Conservation (phyloP, 805 yeast genomes). For the Tetrapisispora fleetii region DNA sequence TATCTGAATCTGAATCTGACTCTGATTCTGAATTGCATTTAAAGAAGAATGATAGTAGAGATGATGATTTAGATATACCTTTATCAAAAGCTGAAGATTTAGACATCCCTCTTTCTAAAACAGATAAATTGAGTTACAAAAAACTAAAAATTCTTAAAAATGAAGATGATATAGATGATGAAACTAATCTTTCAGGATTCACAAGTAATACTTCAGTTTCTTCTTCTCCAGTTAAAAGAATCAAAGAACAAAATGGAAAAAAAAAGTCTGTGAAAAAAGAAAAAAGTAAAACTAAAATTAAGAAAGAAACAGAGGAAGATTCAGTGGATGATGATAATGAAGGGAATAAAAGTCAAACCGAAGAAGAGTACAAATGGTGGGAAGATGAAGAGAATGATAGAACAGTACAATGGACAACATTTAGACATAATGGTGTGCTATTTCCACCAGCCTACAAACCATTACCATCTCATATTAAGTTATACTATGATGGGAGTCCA, state of each 20-base stretch:
- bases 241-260: background rate
- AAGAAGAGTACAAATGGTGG: constrained; percentile 79
- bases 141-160: background rate
- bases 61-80: constrained; percentile 2
- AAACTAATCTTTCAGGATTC: background rate
- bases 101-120: background rate
- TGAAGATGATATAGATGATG: constrained; percentile 9
- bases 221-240: background rate
- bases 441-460: constrained; percentile 92
- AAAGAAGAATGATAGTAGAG: background rate
- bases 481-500: constrained; percentile 67
- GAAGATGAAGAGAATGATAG: constrained; percentile 57
- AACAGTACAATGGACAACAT: constrained; percentile 72
- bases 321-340: constrained; percentile 6
- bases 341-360: constrained; percentile 36
- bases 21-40: background rate
- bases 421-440: constrained; percentile 83
- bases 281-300: background rate
- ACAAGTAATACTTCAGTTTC: background rate
- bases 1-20: background rate
- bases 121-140: background rate
- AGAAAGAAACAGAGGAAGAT: constrained; percentile 2
- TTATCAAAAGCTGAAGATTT: background rate
- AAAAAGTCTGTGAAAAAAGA: background rate
- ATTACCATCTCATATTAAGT: constrained; percentile 64